Evolutionary conservation across 2,329 filamentous ascomycete species (phyloP).

Genomic region (Talaromyces rugulosus): DNA sequence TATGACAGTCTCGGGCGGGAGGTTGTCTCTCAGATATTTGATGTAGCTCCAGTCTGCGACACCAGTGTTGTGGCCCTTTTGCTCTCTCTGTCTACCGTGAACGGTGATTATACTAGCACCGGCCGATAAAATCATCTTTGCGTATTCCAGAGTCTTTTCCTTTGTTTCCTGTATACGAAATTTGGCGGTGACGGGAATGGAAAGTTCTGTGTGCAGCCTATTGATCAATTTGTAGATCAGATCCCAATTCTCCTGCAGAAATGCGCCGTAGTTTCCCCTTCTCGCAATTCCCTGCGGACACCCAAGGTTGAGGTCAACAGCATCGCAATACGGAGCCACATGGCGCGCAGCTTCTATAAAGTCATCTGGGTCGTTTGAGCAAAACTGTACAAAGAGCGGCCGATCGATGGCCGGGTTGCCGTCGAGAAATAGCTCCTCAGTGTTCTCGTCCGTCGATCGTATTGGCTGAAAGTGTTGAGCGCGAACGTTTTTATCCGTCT

Average conservation of each 20-base stretch:
- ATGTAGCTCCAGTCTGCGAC: conserved; percentile 89
- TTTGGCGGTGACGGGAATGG: conserved; percentile 88
- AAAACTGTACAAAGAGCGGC: conserved; percentile 94
- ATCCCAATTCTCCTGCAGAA: conserved; percentile 87
- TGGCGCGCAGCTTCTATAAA: conserved; percentile 63
- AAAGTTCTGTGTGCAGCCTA: conserved; percentile 71
- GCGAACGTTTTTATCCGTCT: conserved; percentile 71
- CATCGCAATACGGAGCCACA: conserved; percentile 85
- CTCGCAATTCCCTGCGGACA: conserved; percentile 94
- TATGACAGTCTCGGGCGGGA: conserved; percentile 83
- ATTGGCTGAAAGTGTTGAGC: conserved; percentile 74
- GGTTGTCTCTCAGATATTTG: conserved; percentile 71
- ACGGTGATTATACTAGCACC: conserved; percentile 92
- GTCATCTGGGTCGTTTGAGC: conserved; percentile 51
- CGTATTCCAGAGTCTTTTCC: conserved; percentile 84
- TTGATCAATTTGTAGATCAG: conserved; percentile 79
- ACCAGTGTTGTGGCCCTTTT: conserved; percentile 94
- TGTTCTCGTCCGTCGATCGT: conserved; percentile 28
- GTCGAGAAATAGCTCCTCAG: conserved; percentile 61
- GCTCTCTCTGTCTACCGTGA: conserved; percentile 81
- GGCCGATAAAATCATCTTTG: conserved; percentile 76
- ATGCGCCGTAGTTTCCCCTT: conserved; percentile 87
- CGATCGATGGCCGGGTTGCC: conserved; percentile 81
- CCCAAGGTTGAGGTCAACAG: conserved; percentile 90
- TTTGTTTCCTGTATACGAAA: conserved; percentile 83